Base-by-base conservation (phyloP, 1,284 basidiomycete genomes). In the Cryptococcus amylolentus region DNA sequence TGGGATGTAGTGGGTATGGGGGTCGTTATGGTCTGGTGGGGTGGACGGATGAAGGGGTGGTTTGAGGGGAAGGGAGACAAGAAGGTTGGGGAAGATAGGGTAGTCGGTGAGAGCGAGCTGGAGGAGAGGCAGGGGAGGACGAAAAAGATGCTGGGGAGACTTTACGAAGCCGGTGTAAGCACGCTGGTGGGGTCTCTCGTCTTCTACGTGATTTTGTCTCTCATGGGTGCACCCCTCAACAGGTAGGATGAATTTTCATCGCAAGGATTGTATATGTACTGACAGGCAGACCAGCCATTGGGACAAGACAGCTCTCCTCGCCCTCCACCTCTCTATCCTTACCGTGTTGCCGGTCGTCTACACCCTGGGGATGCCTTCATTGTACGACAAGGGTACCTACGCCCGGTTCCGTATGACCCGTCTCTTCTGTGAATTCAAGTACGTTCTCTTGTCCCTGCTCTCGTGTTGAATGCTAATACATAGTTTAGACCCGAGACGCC, bases 341-440 rank as follows among this genome's bases (percentile, higher is more conserved):
- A 80, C 83, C 4, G 78, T 84, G 8, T 87, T 87, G 64, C 80
- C 88, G 0, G 83, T 88, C 7, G 81, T 86, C 1, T 88, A 87
- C 65, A 79, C 85, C 1, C 78, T 91, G n/a, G 88, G 88, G 9
- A 67, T 81, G 0, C 88, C 89, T 0, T 67, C 66, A 6, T 47
- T 77, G n/a, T 63, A 69, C 54, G 67, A 70, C 49, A 55, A 56
- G 27, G 72, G 75, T 12, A 64, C 70, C 5, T 61, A 54, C 4
- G 68, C 68, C 45, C 70, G 76, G 10, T 78, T 68, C 60, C 64
- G 68, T 27, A 89, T 90, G 85, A 82, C 85, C 38, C 82, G 88
- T 46, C 79, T 95, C 35, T 90, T 93, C 68, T 87, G 84, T 51
- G 86, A 91, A 63, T 79, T 88, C 60, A 82, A 82, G 91, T 93